A percentile compares a stretch with the other conserved stretches of the same genome.
Evolutionary conservation across 2,329 filamentous ascomycete genomes (phyloP).

Genomic region (Phyllosticta ampelicida): DNA sequence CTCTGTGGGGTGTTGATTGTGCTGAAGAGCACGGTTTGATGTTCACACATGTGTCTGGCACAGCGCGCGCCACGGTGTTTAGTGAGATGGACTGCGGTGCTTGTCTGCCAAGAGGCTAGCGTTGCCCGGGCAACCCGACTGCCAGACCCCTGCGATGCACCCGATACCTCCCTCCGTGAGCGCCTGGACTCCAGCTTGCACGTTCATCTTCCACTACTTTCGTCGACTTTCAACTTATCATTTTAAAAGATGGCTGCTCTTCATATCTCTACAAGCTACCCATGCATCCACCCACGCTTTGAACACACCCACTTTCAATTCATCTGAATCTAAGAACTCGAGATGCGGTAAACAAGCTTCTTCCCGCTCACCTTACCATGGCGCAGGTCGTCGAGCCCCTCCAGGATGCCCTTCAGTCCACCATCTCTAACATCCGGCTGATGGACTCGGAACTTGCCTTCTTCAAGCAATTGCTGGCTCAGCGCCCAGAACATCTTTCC

Average conservation of each 20-base stretch:
- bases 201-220: no score
- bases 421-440: conserved; percentile 17
- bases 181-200: no score
- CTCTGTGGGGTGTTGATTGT: not conserved
- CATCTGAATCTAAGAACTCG: no score
- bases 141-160: no score
- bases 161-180: no score
- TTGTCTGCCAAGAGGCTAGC: not conserved
- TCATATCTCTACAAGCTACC: no score
- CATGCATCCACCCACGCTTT: no score
- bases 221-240: no score
- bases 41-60: not conserved
- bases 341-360: conserved; percentile 24
- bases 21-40: not conserved
- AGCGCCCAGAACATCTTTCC: conserved; percentile 19
- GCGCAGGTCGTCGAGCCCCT: conserved; percentile 24
- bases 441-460: conserved; percentile 25
- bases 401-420: conserved; percentile 21
- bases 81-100: not conserved
- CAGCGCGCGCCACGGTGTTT: not conserved
- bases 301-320: no score
- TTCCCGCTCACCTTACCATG: conserved; percentile 23
- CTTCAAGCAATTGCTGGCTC: conserved; percentile 17
- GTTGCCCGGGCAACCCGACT: not conserved
- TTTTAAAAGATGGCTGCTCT: no score